phyloP scores from a whole-genome alignment of 2,329 filamentous ascomycete genomes.

The Eutypa lata region DNA sequence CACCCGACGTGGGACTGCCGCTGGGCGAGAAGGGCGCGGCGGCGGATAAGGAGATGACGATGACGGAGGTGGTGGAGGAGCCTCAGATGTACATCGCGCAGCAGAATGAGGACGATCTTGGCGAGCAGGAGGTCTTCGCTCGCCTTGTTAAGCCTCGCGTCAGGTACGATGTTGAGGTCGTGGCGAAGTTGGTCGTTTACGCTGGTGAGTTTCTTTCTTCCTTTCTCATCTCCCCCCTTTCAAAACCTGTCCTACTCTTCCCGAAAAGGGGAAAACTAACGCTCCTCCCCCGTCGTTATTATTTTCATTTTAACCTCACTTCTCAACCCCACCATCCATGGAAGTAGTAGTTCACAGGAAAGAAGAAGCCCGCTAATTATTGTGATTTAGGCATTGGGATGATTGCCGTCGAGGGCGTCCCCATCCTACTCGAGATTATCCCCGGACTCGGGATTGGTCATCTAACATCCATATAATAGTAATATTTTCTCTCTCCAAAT shows the following conservation, averaged over 20 bases:
- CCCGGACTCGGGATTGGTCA: conserved; percentile 33
- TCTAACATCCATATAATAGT: conserved; percentile 8
- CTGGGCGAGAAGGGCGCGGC: too few relatives aligned
- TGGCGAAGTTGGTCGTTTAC: conserved; percentile 95
- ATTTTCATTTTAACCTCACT: too few relatives aligned
- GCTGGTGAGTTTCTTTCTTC: conserved; percentile 57
- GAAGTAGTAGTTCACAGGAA: too few relatives aligned
- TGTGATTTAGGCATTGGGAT: conserved; percentile 26
- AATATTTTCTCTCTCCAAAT: too few relatives aligned
- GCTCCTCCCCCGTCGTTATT: too few relatives aligned
- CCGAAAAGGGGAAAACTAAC: too few relatives aligned
- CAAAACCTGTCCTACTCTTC: background rate
- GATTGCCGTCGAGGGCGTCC: conserved; percentile 39
- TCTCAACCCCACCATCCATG: too few relatives aligned
- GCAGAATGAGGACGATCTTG: conserved; percentile 53
- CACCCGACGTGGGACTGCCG: too few relatives aligned
- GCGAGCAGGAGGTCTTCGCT: conserved; percentile 79
- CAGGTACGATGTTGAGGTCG: conserved; percentile 96
- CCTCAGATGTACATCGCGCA: conserved; percentile 36
- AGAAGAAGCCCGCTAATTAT: background rate
- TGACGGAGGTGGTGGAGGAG: conserved; percentile 23
- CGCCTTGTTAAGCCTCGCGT: conserved; percentile 82
- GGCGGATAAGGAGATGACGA: too few relatives aligned
- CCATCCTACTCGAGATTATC: conserved; percentile 39
- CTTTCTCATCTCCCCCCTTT: background rate